Base-by-base conservation (phyloP, 345 rosid genomes). In the Cochlearia excelsa region DNA sequence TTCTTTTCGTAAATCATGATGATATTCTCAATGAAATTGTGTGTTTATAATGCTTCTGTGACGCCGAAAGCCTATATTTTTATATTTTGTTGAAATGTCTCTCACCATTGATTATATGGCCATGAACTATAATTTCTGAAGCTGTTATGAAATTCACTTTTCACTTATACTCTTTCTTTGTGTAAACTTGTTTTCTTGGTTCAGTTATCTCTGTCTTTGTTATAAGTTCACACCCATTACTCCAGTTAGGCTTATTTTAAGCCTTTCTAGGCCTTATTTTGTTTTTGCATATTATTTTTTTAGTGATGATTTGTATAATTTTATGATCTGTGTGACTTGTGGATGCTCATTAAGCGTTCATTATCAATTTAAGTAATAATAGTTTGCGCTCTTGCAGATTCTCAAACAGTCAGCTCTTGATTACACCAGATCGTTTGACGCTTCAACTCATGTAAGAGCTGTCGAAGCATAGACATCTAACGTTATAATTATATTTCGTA, bases 361-460 rank as follows among this genome's bases (percentile, higher is more conserved):
- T 61, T 40, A 38, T 43, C 53, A 62, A 16, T 34, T 31, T 40
- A 60, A 45, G 49, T 74, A 55, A 73, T 10, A 1, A 8, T 11
- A 28, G 6, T 30, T 7, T 67, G 2, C 30, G 39, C 68, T 61
- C 48, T 57, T 77, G 76, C 93, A 93, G 99, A 78, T 93, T 74
- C 82, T 90, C 68, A 84, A 82, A 70, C 84, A 66, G 61, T 75
- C 99, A 61, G 84, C 85, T 54, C 81, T 70, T 59, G 82, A 82
- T 71, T 87, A 80, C 58, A 77, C 76, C 60, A 79, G 81, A 68
- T 69, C 63, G 54, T 85, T 89, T 78, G 97, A 90, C 78, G 80
- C 90, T 74, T 84, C 88, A 11, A 69, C 74, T 23, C 85, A 81
- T 70, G 99, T 94, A 82, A 82, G 96, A 77, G 37, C 11, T 6